Base-by-base conservation (phyloP, 257 asterid species). In the Primulina eburnea region DNA sequence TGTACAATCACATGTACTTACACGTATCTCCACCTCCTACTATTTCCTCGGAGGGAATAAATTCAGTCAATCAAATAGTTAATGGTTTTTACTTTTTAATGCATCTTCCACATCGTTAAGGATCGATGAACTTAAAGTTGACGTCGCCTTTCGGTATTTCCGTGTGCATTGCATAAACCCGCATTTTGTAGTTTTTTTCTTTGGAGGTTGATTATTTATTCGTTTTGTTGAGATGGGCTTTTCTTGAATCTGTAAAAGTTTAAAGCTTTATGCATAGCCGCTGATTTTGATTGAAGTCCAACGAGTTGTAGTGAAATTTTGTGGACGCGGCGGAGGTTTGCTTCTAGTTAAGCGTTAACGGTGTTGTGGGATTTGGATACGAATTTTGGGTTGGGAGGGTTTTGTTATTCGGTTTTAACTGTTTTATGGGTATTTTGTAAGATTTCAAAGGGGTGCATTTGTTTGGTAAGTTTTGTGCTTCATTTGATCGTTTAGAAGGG, bases 171-270 rank as follows among this genome's bases (percentile, higher is more conserved):
- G 84, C 60, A 77, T 78, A 68, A 75, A 69, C 34, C 35, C 62
- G 55, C 28, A 47, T 67, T 80, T 71, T 67, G 24, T 62, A 55
- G 28, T 75, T 73, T 53, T 62, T 16, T 7, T 47, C 1, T 47
- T 16, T 4, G 20, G 56, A 1, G 56, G 56, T 47, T 47, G 56
- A 1, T 47, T 47, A 47, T 47, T 73, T 65, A 50, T 73, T 70
- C 47, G 7, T 28, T 66, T 55, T 43, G 58, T 60, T 35, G 71
- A 30, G 73, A 67, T 69, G 82, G 86, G 82, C 73, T 75, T 75
- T 65, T 78, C 73, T 79, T 68, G 77, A 78, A 81, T 86, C 82
- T 77, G 76, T 61, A 53, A 72, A 73, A 77, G 80, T 33, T 68
- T 66, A 18, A n/a, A 38, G 3, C 82, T 80, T 80, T 80, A 69